Base-by-base conservation (phyloP, 2,329 filamentous ascomycete genomes). In the Scytalidium lignicola region DNA sequence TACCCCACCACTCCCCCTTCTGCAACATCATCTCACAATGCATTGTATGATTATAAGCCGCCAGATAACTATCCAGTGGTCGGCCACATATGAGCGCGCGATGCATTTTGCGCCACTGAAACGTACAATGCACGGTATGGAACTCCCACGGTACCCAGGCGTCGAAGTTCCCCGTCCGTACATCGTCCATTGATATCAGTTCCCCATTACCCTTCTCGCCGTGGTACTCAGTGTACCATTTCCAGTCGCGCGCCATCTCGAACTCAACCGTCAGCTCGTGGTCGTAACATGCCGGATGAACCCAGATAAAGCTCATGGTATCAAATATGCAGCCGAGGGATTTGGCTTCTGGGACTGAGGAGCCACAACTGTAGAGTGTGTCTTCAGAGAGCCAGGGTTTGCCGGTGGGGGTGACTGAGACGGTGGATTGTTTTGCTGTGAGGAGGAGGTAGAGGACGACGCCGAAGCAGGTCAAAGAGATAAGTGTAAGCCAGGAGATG, bases 311-410 rank as follows among this genome's bases (percentile, higher is more conserved):
- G 23, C 26, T 47, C 46, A 47, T 47, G 13, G 41, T 23, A 39
- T 47, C 46, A 39, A 47, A 47, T 20, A 26, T 28, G 26, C 37
- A 47, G 39, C 46, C 46, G 28, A 23, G 26, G 8, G 46, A 20
- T 23, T 42, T 23, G 41, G 46, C 46, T 47, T 47, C 46, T 26
- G 41, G 32, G 46, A 28, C 26, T 28, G 46, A 41, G 20, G 41
- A 41, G 32, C 46, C 39, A 39, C 46, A 47, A 22, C 43, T 44
- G 8, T 28, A 28, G 19, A 44, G 23, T 79, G 10, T 6, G 23
- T 26, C 23, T 26, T 26, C 10, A 10, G 23, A 26, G 5, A 6
- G 23, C 23, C 23, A 26, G 23, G 10, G 6, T 26, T 26, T 5
- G 23, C 10, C 10, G 10, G 23, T 26, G 23, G 23, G 10, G 5